A percentile compares a stretch with the other conserved stretches of the same genome.
Evolutionary conservation across 1,284 basidiomycete genomes (phyloP).

Genomic region (Rhodotorula glutinis): DNA sequence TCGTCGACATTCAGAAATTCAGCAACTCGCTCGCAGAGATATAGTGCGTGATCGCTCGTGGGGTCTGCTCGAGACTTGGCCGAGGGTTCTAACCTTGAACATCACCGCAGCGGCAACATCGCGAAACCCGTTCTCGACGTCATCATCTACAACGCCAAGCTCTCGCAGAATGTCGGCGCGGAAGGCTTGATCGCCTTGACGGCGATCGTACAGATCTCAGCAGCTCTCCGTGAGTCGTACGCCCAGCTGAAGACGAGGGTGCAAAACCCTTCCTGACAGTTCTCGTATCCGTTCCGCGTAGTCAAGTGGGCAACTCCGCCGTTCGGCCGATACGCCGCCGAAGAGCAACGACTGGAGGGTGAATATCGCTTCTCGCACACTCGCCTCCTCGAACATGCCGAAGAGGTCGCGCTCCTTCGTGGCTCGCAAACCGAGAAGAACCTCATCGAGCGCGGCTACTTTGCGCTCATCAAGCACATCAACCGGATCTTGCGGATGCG

Average conservation of each 20-base stretch:
- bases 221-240: conserved; percentile 61
- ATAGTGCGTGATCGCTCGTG: conserved; percentile 52
- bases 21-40: conserved; percentile 87
- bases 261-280: not conserved
- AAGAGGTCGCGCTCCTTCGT: conserved; percentile 90
- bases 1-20: conserved; percentile 92
- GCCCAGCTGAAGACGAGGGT: not conserved
- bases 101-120: conserved; percentile 60
- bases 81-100: not conserved
- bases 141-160: conserved; percentile 92
- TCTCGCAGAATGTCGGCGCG: conserved; percentile 89
- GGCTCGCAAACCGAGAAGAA: conserved; percentile 91
- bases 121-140: conserved; percentile 85
- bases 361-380: conserved; percentile 87
- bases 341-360: conserved; percentile 77
- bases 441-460: conserved; percentile 86
- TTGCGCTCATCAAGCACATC: conserved; percentile 81
- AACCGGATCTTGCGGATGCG: conserved; percentile 74
- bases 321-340: conserved; percentile 83
- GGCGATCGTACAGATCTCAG: conserved; percentile 75
- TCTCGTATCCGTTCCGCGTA: conserved; percentile 45
- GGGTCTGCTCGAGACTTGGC: not conserved
- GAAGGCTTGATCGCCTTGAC: conserved; percentile 86
- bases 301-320: conserved; percentile 86
- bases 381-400: conserved; percentile 85